Evolutionary conservation across 768 basidiomycete species (phyloP), one percentile per base, ranked within the genome.

Genomic region (Pleurotus citrinopileatus): DNA sequence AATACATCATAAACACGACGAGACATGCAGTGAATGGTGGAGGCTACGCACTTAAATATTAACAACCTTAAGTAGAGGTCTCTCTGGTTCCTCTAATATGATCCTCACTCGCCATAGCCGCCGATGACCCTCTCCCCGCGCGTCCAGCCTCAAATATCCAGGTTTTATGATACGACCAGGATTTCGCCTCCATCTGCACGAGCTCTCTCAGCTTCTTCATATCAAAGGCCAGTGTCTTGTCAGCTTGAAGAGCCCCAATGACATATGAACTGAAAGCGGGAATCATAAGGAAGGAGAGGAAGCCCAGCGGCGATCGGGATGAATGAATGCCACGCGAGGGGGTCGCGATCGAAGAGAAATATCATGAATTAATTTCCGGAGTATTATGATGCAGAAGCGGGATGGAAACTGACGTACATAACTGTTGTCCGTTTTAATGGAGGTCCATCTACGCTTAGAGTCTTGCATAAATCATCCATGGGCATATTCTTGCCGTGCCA

Each of bases 401-500:
- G 26, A 22, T 19, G 42, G 19, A 26, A 29, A 19, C 3, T 34
- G 28, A 65, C 69, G 36, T 42, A 70, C 71, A 73, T 69, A 4
- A 73, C 65, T 10, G 72, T 71, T 1, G 54, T 36, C 13, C 57
- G 60, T 48, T 67, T 64, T 42, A 73, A 57, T 13, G 59, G 61
- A 36, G 57, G 53, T 13, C 52, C 55, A 25, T 52, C 47, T 42
- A 60, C 7, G 15, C 62, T 60, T 48, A 73, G 57, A 22, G 62
- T 62, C 2, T 42, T 46, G 50, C 69, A 67, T 65, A 73, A 70
- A 43, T 57, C 58, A 9, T 70, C 63, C n/a, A 73, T 22, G 19
- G 51, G 22, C 54, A 70, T 61, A 8, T 59, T 57, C 12, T 56
- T 58, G 13, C 63, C 61, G 48, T 67, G 59, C 71, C 71, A 73